Percentiles rank a stretch among this genome's conserved stretches.
Evolutionary conservation across 2,329 filamentous ascomycete species (phyloP).

Genomic region (Monosporascus sp.): DNA sequence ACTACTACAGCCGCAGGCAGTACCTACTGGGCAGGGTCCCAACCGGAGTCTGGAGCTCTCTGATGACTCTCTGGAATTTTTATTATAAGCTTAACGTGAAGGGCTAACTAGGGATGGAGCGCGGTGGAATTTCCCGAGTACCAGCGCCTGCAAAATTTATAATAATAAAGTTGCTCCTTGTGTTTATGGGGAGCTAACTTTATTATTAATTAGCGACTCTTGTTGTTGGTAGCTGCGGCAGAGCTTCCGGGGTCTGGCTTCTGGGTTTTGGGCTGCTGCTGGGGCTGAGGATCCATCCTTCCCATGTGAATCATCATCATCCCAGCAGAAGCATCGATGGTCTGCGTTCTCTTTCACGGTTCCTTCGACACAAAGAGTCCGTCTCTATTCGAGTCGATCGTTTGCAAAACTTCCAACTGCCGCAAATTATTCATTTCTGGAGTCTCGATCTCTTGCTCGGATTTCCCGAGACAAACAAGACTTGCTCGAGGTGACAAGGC

Average conservation of each 20-base stretch:
- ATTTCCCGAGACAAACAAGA: conserved; percentile 10
- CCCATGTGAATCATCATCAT: not conserved
- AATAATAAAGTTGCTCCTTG: not conserved
- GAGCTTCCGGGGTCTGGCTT: not conserved
- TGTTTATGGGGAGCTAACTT: not conserved
- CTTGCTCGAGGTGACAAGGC: conserved; percentile 8
- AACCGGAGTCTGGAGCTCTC: too few relatives aligned
- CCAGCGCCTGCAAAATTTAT: too few relatives aligned
- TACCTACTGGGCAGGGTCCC: too few relatives aligned
- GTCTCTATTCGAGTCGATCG: not conserved
- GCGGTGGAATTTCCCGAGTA: too few relatives aligned
- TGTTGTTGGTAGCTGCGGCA: not conserved
- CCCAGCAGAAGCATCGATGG: not conserved
- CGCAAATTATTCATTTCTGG: too few relatives aligned
- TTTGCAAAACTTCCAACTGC: too few relatives aligned
- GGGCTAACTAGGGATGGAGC: not conserved
- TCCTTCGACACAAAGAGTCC: not conserved
- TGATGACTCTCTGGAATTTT: too few relatives aligned
- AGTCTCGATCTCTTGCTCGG: conserved; percentile 8
- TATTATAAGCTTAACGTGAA: not conserved
- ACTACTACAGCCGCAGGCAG: too few relatives aligned
- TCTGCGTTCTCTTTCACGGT: not conserved
- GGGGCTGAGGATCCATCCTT: not conserved
- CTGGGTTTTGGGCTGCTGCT: not conserved
- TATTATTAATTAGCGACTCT: not conserved